Evolutionary conservation across 148 eudicot genomes (phyloP), one percentile per base, ranked within the genome.

Genomic region (Suaeda aralocaspica): DNA sequence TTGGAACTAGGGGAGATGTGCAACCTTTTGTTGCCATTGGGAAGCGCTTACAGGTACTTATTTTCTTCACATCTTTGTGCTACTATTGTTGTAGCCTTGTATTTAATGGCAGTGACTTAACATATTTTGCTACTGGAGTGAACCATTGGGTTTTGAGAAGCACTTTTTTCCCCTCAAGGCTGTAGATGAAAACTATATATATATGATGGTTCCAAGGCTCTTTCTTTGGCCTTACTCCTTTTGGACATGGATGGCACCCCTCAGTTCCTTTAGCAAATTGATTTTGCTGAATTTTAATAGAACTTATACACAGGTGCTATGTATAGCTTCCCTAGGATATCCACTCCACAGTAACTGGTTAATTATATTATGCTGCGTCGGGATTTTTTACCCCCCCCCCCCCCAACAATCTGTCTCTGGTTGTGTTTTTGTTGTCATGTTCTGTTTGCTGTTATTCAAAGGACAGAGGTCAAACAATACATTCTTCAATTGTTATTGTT

Each of bases 1-100:
- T 83, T 67, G 84, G 84, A 62, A 82, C 84, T 8, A 77, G 86
- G 74, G 86, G 86, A 28, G 85, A 83, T 74, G 86, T 83, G 11
- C 86, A 83, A 59, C 86, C 86, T 46, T 83, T 83, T 64, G 66
- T 83, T 52, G 86, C 86, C 26, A 83, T 83, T 15, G 86, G 81
- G 60, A 80, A 80, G 77, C 68, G 76, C 31, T 71, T 83, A 66
- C 86, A 82, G 83, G 85, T 82, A 57, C 50, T 49, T 73, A 7
- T n/a, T 25, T 50, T n/a, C 46, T 59, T 28, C 41, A 11, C 29
- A 12, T 31, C 22, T 59, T 16, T 48, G 34, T 53, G 59, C 57
- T 57, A 51, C 39, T 41, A 9, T 25, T 26, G 34, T 25, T 22
- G 22, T 68, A 6, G 34, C 1, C n/a, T 50, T 26, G 21, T 10